Evolutionary conservation across 768 basidiomycete species (phyloP).

Genomic region (Xanthoconium stramineum): DNA sequence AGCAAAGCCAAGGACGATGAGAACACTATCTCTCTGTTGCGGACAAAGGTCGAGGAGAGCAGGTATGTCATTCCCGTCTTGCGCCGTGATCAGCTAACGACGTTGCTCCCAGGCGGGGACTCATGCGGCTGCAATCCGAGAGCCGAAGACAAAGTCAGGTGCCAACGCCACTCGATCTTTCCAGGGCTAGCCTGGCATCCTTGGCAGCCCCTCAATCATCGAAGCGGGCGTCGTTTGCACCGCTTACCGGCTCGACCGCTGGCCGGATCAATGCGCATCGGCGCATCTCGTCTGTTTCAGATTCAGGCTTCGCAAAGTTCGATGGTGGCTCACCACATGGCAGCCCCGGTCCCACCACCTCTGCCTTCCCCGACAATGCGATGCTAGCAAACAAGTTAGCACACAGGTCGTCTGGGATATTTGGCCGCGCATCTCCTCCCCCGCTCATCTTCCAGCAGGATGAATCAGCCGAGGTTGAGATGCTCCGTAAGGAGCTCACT

Average conservation of each 20-base stretch:
- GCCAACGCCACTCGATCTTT: slow-evolving; percentile 51
- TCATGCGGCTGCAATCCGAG: slow-evolving; percentile 85
- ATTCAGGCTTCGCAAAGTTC: slow-evolving; percentile 41
- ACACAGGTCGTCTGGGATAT: slow-evolving; percentile 47
- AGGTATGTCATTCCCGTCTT: slow-evolving; percentile 44
- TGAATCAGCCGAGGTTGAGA: slow-evolving; percentile 48
- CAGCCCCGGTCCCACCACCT: slow-evolving; percentile 35
- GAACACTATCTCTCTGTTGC: slow-evolving; percentile 69
- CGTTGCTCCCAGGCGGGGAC: slow-evolving; percentile 55
- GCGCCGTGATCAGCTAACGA: slow-evolving; percentile 3
- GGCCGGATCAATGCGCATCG: slow-evolving; percentile 52
- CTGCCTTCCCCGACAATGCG: slow-evolving; percentile 33
- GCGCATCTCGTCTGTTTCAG: slow-evolving; percentile 74
- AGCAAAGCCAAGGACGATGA: slow-evolving; percentile 66
- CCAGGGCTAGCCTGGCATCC: slow-evolving; percentile 42
- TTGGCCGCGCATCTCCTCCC: slow-evolving; percentile 49
- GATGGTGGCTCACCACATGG: slow-evolving; percentile 30
- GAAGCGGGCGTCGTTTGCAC: slow-evolving; percentile 75
- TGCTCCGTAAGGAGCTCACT: slow-evolving; percentile 57
- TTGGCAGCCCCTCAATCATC: slow-evolving; percentile 47
- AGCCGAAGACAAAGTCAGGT: slow-evolving; percentile 59
- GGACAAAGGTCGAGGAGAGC: slow-evolving; percentile 86
- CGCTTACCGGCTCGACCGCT: slow-evolving; percentile 55
- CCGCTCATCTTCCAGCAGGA: slow-evolving; percentile 24
- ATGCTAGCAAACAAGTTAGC: slow-evolving; percentile 19